phyloP scores from a whole-genome alignment of 2,329 filamentous ascomycete species.

The Fusarium decemcellulare region DNA sequence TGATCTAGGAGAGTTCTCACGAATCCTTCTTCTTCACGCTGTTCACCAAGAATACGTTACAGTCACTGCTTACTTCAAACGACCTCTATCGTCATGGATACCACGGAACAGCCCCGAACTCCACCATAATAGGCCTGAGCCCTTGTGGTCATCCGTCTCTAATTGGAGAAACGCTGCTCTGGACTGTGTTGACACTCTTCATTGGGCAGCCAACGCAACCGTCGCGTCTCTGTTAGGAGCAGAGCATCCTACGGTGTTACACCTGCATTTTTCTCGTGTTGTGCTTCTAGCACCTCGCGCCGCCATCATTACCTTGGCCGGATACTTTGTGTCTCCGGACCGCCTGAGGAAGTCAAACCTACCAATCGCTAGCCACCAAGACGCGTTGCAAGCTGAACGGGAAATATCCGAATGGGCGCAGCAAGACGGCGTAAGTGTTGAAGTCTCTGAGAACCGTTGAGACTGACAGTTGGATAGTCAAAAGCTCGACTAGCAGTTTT shows the following conservation, averaged over 20 bases:
- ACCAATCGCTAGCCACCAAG: slow-evolving; percentile 32
- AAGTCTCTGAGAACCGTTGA: fast-evolving
- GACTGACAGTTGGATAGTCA: slow-evolving; percentile 42
- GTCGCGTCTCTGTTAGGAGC: slow-evolving; percentile 63
- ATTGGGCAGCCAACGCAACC: slow-evolving; percentile 69
- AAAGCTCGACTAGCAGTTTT: slow-evolving; percentile 61
- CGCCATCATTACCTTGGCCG: slow-evolving; percentile 60
- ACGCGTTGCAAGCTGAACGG: slow-evolving; percentile 35
- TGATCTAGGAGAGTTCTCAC: slow-evolving; percentile 39
- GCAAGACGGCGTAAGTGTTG: slow-evolving; percentile 44
- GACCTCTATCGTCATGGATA: slow-evolving; percentile 37
- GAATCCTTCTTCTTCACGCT: slow-evolving; percentile 40
- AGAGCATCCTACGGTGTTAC: slow-evolving; percentile 68
- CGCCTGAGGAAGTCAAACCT: neutral
- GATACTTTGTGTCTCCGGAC: slow-evolving; percentile 19
- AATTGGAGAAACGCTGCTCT: slow-evolving; percentile 61
- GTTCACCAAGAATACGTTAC: slow-evolving; percentile 37
- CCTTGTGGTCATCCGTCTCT: neutral
- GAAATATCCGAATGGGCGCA: slow-evolving; percentile 54
- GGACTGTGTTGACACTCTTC: slow-evolving; percentile 67
- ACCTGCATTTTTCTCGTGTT: slow-evolving; percentile 68
- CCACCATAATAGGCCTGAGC: neutral
- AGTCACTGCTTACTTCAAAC: slow-evolving; percentile 31
- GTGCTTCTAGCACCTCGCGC: slow-evolving; percentile 64
- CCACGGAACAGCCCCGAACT: slow-evolving; percentile 27